Evolutionary conservation across 371 early-diverging fungal genomes (phyloP).

Genomic region (Mycotypha africana): DNA sequence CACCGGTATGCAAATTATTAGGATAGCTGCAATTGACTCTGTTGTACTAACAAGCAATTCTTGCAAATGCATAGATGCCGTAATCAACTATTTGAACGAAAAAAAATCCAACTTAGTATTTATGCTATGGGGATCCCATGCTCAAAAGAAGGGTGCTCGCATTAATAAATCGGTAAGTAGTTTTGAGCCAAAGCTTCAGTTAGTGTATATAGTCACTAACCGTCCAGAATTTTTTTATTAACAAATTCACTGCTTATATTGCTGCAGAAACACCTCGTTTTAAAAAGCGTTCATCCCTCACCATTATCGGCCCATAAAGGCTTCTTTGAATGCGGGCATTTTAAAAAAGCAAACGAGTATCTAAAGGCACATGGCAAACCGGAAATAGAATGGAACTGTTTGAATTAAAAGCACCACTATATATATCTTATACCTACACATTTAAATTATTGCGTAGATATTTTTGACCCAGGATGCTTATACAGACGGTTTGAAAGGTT

Average conservation of each 20-base stretch:
- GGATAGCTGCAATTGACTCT: no score
- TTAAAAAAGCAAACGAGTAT: constrained; percentile 91
- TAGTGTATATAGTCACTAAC: no score
- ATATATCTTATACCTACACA: no score
- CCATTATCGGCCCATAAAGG: constrained; percentile 90
- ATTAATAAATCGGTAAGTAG: constrained; percentile 51
- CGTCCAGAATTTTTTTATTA: no score
- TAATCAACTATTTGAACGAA: constrained; percentile 71
- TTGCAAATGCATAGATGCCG: constrained; percentile 65
- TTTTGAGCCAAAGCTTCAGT: no score
- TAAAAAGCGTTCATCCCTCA: constrained; percentile 92
- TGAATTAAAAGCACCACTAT: constrained; percentile 13
- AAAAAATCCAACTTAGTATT: constrained; percentile 77
- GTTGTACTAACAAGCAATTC: no score
- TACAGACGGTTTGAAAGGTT: no score
- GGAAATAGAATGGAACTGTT: constrained; percentile 75
- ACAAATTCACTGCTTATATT: not conserved
- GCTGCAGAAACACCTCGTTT: constrained; percentile 79
- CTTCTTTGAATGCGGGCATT: constrained; percentile 89
- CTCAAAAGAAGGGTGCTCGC: constrained; percentile 69
- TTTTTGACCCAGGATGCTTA: no score
- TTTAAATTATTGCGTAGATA: no score
- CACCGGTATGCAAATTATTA: no score
- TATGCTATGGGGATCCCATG: constrained; percentile 94
- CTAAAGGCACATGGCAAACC: constrained; percentile 54